These are phyloP conservation scores for Ophiocordyceps polyrhachis-furcata DNA, from an alignment of 2,329 filamentous ascomycete genomes.

Conservation along the genomic window DNA sequence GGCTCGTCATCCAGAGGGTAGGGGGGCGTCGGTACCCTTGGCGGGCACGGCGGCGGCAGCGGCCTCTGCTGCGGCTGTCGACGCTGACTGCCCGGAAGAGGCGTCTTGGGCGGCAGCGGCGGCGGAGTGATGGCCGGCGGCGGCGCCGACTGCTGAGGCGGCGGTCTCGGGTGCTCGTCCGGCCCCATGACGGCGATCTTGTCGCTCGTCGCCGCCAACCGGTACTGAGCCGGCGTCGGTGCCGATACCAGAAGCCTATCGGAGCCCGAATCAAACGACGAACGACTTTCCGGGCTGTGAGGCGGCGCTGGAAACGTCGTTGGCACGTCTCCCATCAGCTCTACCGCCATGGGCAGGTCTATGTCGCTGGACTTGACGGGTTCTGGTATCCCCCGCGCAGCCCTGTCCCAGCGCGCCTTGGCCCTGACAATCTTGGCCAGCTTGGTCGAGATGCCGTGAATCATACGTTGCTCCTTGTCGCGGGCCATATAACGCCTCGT, in stretches of 20 bases:
- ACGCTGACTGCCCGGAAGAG: conserved; percentile 34
- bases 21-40: conserved; percentile 33
- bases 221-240: conserved; percentile 40
- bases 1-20: conserved; percentile 68
- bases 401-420: conserved; percentile 45
- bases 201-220: conserved; percentile 39
- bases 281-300: conserved; percentile 21
- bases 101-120: conserved; percentile 61
- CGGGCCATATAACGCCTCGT: conserved; percentile 69
- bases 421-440: conserved; percentile 68
- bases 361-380: conserved; percentile 22
- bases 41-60: conserved; percentile 14
- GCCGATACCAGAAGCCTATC: conserved; percentile 38
- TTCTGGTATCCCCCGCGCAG: conserved; percentile 22
- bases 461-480: conserved; percentile 57
- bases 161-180: conserved; percentile 34
- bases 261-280: conserved; percentile 37
- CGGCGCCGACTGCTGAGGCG: conserved; percentile 13
- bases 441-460: conserved; percentile 57
- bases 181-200: conserved; percentile 45
- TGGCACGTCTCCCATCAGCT: conserved; percentile 39
- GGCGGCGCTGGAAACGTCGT: conserved; percentile 17
- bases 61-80: conserved; percentile 7
- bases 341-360: conserved; percentile 30
- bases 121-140: conserved; percentile 36